Conservation (phyloP, 23 red algal species). For the Porphyridium purpureum region DNA sequence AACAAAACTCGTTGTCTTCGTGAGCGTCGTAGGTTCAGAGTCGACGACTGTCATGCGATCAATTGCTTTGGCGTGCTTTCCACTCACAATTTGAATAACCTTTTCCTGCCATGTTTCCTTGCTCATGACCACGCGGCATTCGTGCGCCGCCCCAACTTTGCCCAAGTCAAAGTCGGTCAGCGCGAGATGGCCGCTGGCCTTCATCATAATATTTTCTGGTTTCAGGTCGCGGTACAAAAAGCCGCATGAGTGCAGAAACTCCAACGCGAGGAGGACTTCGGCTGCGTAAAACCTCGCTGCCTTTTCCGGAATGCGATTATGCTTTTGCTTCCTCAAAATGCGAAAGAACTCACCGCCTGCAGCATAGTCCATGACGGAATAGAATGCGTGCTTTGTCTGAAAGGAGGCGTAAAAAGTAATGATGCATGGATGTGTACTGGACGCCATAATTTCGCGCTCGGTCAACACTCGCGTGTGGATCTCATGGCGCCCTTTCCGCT, state of each 20-base stretch:
- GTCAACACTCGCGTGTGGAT: conserved; percentile 60
- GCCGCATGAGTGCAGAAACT: conserved; percentile 68
- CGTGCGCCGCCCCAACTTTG: conserved; percentile 23
- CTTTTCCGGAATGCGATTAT: conserved; percentile 48
- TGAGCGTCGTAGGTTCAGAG: conserved; percentile 4
- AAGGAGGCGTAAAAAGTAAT: conserved; percentile 76
- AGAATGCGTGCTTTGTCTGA: conserved; percentile 43
- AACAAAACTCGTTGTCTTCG: conserved; percentile 21
- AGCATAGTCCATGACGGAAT: conserved; percentile 68
- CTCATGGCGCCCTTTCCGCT: conserved; percentile 27
- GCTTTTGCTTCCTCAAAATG: conserved; percentile 44
- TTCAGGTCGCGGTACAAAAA: conserved; percentile 85
- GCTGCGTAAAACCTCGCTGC: conserved; percentile 65
- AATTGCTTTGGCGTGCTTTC: too few species aligned
- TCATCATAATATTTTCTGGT: conserved; percentile 75
- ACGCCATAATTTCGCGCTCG: conserved; percentile 64
- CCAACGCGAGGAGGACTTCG: conserved; percentile 61
- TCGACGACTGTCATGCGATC: too few species aligned
- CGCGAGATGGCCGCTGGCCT: conserved; percentile 48
- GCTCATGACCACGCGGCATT: conserved; percentile 12
- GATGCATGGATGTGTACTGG: conserved; percentile 59
- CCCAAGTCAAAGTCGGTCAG: conserved; percentile 66
- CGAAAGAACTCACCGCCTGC: conserved; percentile 65
- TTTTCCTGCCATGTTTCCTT: conserved; percentile 11
- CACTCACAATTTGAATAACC: too few species aligned